phyloP scores from a whole-genome alignment of 2,329 filamentous ascomycete genomes.

The Canariomyces notabilis region DNA sequence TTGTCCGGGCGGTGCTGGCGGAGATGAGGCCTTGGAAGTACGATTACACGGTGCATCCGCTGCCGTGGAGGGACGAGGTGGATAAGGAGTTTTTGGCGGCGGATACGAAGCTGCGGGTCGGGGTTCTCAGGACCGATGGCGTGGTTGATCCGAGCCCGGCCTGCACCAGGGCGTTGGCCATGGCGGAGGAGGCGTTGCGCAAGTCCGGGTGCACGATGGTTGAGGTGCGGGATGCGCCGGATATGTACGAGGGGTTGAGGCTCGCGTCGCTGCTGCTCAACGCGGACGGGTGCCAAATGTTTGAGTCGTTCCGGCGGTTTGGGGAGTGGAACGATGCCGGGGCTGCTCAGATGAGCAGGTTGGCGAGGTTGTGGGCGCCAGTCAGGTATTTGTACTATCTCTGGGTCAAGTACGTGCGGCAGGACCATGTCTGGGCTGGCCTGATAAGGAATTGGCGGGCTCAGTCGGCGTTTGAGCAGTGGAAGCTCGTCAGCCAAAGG shows the following conservation, averaged over 20 bases:
- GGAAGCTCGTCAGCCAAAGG: conserved; percentile 71
- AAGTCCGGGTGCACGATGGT: conserved; percentile 71
- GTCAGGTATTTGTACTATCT: conserved; percentile 83
- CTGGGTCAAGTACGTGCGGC: conserved; percentile 78
- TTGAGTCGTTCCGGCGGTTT: conserved; percentile 67
- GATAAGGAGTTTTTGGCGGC: conserved; percentile 58
- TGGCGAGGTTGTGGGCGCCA: conserved; percentile 67
- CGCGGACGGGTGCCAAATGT: conserved; percentile 76
- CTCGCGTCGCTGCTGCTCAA: conserved; percentile 78
- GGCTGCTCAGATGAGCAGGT: conserved; percentile 66
- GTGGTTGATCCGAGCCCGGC: conserved; percentile 85
- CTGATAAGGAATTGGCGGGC: conserved; percentile 68
- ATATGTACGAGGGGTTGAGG: conserved; percentile 68
- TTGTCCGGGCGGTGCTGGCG: conserved; percentile 67
- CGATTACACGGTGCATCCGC: conserved; percentile 77
- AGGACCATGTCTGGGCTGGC: conserved; percentile 73
- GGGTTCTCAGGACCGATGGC: conserved; percentile 71
- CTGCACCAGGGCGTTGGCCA: conserved; percentile 69
- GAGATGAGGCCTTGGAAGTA: conserved; percentile 84
- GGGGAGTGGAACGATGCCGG: conserved; percentile 79
- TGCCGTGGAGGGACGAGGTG: conserved; percentile 67
- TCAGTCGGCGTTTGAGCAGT: conserved; percentile 73
- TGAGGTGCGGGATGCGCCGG: conserved; percentile 53
- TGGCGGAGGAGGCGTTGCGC: conserved; percentile 63
- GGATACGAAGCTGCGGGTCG: conserved; percentile 63